Base-by-base conservation (phyloP, 139 green algal genomes). In the Chlamydomonas incerta region DNA sequence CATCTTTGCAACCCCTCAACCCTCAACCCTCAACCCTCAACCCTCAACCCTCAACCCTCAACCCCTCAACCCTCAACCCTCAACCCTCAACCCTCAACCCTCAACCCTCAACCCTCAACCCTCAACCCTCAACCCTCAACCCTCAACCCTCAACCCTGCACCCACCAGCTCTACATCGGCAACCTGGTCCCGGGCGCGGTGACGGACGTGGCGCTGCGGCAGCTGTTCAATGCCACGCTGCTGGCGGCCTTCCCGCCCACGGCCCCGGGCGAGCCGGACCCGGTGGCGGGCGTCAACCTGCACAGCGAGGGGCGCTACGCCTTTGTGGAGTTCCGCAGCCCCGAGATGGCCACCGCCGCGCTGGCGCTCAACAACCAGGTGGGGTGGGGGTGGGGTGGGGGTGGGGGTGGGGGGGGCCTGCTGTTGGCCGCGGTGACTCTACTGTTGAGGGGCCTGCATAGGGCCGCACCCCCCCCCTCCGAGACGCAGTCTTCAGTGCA, bases 271-370 rank as follows among this genome's bases (percentile, higher is more conserved):
- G 68, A 92, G 70, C 41, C 41, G 41, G 95, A 97, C 69, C 90
- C 95, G 3, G 95, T 97, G 46, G 87, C 95, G 65, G 94, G 88
- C 75, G 88, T 94, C 50, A 91, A 88, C 74, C 87, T 90, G 82
- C 87, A 94, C 68, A 80, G 72, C 21, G 87, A 91, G 66, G 83
- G 85, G 0, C 63, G 93, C 50, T 98, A 96, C 84, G 94, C 93
- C 0, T 98, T 98, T 87, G 93, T 98, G 67, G 96, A 98, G 92
- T 94, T 98, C 86, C 88, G 94, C 57, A 93, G 87, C 6, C 91
- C 95, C 0, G 96, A 98, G 79, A 98, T 98, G 93, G 95, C 95
- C 26, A 95, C 91, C 23, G 93, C 95, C 17, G 95, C 95, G 41
- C 91, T 98, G 76, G 92, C 96, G 76, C 92, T 98, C 52, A 95